These are phyloP conservation scores for Inga oerstediana DNA, from an alignment of 306 rosid genomes.

Conservation along the genomic window DNA sequence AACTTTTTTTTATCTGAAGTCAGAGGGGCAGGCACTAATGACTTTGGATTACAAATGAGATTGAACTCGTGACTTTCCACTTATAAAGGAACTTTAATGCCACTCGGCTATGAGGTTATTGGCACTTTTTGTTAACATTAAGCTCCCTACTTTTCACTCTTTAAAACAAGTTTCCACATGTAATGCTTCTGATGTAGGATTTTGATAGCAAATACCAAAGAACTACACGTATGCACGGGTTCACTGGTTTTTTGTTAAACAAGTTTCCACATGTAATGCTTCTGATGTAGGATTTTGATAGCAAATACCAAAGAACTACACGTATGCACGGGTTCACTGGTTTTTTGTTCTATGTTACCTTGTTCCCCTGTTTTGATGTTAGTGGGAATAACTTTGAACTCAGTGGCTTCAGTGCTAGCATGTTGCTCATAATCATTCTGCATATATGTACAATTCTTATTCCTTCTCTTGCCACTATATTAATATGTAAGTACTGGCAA, in stretches of 20 bases:
- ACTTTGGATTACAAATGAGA: background rate
- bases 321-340: background rate
- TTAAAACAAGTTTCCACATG: background rate
- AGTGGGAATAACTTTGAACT: constrained; percentile 27
- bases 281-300: background rate
- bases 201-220: background rate
- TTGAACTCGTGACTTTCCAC: background rate
- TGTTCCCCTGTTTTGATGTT: constrained; percentile 33
- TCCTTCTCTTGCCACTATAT: background rate
- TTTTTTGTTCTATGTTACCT: background rate
- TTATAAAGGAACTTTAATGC: background rate
- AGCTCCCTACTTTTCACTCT: background rate
- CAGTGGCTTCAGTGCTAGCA: constrained; percentile 24
- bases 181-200: background rate
- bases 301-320: background rate
- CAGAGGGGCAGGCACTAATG: background rate
- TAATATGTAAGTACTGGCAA: background rate
- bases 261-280: background rate
- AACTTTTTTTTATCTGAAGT: too few relatives aligned
- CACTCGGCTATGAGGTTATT: background rate
- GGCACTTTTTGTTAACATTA: background rate
- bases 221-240: background rate
- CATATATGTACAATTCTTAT: background rate
- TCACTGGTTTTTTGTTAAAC: background rate
- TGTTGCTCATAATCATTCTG: constrained; percentile 1